A percentile compares a stretch with the other conserved stretches of the same genome.
phyloP scores from a whole-genome alignment of 2,329 filamentous ascomycete genomes.

The Ophiostoma sp. region DNA sequence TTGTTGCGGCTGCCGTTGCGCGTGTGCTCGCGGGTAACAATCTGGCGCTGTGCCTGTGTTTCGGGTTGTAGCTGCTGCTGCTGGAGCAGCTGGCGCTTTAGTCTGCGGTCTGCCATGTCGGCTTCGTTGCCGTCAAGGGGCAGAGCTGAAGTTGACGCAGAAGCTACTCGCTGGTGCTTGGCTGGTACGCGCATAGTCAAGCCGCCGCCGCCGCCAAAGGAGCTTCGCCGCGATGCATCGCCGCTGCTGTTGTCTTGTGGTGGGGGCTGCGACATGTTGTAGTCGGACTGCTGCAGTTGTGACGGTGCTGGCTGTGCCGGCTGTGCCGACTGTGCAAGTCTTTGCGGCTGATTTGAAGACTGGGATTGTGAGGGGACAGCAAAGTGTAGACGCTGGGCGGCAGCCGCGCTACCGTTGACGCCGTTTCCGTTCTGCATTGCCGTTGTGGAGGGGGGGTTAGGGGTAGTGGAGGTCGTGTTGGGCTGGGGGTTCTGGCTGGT shows the following conservation, averaged over 20 bases:
- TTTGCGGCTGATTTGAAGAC: neutral
- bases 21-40: slow-evolving; percentile 31
- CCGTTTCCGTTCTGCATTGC: slow-evolving; percentile 5
- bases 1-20: slow-evolving; percentile 33
- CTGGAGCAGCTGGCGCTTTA: slow-evolving; percentile 4
- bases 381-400: neutral
- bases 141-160: slow-evolving; percentile 1
- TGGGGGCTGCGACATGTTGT: slow-evolving; percentile 8
- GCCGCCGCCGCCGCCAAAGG: slow-evolving; percentile 18
- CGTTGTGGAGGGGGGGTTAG: neutral
- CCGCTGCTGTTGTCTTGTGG: slow-evolving; percentile 18
- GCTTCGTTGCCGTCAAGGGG: slow-evolving; percentile 28
- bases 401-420: neutral
- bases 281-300: neutral
- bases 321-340: neutral
- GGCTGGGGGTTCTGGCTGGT: neutral
- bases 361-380: neutral
- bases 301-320: neutral
- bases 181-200: slow-evolving; percentile 18
- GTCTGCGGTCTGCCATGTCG: slow-evolving; percentile 27
- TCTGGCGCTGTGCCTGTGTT: slow-evolving; percentile 33
- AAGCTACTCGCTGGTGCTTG: slow-evolving; percentile 13
- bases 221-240: slow-evolving; percentile 20
- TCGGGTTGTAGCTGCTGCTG: slow-evolving; percentile 16
- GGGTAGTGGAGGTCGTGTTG: neutral